These are phyloP conservation scores for Triticum turgidum DNA, from an alignment of 176 grass and related monocot genomes.

Conservation along the genomic window DNA sequence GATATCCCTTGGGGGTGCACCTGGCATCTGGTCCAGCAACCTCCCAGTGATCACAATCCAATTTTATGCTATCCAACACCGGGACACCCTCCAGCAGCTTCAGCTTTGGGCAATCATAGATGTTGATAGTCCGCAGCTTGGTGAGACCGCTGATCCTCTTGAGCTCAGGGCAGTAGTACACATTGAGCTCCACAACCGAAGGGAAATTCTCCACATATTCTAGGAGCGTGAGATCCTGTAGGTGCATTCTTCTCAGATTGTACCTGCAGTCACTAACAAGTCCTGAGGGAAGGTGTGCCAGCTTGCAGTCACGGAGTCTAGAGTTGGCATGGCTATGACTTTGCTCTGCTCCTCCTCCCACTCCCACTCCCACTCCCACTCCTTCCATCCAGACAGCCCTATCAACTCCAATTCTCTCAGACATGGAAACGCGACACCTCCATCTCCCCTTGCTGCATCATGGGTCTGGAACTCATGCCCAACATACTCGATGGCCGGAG, in stretches of 20 bases:
- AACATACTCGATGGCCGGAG: not conserved
- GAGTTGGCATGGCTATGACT: constrained; percentile 1
- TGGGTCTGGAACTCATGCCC: not conserved
- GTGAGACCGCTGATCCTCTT: not conserved
- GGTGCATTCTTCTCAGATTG: not conserved
- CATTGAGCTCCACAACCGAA: not conserved
- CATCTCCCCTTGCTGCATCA: not conserved
- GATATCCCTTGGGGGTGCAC: not conserved
- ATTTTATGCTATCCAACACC: not conserved
- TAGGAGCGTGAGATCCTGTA: not conserved
- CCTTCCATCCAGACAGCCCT: not conserved
- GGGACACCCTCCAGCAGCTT: not conserved
- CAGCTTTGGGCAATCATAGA: not conserved
- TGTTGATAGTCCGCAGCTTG: not conserved
- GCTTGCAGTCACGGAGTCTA: fast-evolving
- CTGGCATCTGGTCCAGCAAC: not conserved
- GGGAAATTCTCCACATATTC: not conserved
- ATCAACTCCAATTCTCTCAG: fast-evolving
- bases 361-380: constrained; percentile 28
- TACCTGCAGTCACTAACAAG: not conserved
- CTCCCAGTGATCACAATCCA: not conserved
- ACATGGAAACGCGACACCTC: not conserved
- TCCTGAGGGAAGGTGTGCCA: not conserved
- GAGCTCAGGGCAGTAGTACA: not conserved
- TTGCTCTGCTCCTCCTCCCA: not conserved